Evolutionary conservation across 2,329 filamentous ascomycete species (phyloP).

Genomic region (Fusarium chuoi): DNA sequence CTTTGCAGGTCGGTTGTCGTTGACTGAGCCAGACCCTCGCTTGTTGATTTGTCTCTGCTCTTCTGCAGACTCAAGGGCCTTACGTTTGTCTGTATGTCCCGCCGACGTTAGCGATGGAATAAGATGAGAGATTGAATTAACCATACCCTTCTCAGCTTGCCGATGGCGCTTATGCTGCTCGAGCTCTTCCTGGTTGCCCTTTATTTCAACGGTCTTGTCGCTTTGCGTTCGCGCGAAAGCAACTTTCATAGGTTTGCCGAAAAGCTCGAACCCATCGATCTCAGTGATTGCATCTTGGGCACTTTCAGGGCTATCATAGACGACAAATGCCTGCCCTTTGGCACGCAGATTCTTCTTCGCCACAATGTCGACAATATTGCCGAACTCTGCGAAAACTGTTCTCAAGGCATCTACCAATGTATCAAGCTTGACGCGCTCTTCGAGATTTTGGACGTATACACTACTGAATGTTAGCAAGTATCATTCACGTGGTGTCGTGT

Average conservation of each 20-base stretch:
- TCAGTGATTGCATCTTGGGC: constrained; percentile 86
- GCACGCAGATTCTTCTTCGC: constrained; percentile 91
- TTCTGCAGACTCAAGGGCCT: constrained; percentile 82
- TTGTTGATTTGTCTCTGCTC: constrained; percentile 83
- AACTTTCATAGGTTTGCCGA: constrained; percentile 88
- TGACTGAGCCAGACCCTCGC: constrained; percentile 61
- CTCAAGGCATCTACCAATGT: constrained; percentile 77
- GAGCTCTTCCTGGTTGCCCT: constrained; percentile 81
- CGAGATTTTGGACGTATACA: constrained; percentile 83
- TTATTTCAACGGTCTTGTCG: constrained; percentile 83
- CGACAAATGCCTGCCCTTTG: constrained; percentile 95
- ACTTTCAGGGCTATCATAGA: constrained; percentile 85
- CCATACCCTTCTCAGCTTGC: constrained; percentile 86
- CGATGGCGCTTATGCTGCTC: constrained; percentile 87
- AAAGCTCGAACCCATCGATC: constrained; percentile 90
- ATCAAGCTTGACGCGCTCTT: constrained; percentile 89
- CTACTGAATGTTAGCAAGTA: constrained; percentile 57
- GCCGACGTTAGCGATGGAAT: neutral
- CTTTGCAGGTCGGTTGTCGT: constrained; percentile 71
- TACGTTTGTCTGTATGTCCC: constrained; percentile 71
- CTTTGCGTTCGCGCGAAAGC: constrained; percentile 84
- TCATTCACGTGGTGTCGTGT: constrained; percentile 60
- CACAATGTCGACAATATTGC: constrained; percentile 83
- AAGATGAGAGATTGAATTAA: too few species aligned
- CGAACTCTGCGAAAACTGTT: constrained; percentile 89